phyloP scores from a whole-genome alignment of 176 grass and related monocot species.

The Rhynchospora breviuscula region DNA sequence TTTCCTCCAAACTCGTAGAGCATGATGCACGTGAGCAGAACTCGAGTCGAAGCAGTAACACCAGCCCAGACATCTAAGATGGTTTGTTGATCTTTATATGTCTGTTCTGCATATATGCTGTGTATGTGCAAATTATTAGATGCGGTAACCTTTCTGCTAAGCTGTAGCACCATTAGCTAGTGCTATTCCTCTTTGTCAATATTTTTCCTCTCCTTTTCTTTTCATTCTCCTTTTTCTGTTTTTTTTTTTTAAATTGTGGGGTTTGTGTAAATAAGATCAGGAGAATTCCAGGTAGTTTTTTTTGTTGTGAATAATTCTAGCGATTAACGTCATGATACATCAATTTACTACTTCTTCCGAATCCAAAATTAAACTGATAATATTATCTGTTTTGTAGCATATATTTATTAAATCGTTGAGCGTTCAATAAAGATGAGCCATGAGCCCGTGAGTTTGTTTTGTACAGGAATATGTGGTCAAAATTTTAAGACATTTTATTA shows the following conservation, averaged over 20 bases:
- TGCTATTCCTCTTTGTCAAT: background rate
- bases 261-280: background rate
- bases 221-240: background rate
- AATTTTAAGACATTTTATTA: background rate
- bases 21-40: background rate
- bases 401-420: background rate
- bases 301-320: background rate
- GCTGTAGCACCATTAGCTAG: background rate
- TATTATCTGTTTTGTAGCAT: background rate
- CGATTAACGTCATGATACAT: background rate
- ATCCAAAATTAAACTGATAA: background rate
- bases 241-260: background rate
- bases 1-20: conserved; percentile 26
- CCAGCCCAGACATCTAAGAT: background rate
- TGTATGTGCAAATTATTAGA: background rate
- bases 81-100: background rate
- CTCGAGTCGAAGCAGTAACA: background rate
- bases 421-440: no score
- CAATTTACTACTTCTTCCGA: background rate
- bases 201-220: background rate
- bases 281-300: background rate
- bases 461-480: background rate
- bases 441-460: background rate
- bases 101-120: background rate
- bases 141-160: background rate